Evolutionary conservation across 495 filamentous ascomycete species (phyloP), one percentile per base, ranked within the genome.

Genomic region (Podospora conica): DNA sequence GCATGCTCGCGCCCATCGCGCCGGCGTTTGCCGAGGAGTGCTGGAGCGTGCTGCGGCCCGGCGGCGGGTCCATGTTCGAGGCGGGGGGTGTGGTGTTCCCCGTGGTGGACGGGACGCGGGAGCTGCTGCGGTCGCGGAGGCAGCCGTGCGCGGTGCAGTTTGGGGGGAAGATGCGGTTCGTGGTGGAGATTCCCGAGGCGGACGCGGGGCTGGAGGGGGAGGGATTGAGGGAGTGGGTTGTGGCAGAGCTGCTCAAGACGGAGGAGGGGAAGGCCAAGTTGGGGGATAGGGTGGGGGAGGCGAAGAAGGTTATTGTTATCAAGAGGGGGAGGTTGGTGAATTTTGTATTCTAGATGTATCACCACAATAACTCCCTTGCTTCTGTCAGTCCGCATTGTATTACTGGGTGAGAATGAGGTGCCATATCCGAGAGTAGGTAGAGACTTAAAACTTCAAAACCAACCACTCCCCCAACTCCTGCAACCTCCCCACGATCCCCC

Each of bases 1-100:
- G 84, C 18, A 85, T 96, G 76, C 76, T 92, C 67, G 88, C 90
- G 1, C 92, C 92, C 7, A 85, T 96, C 40, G 84, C 90, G 0
- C 91, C 92, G 0, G 89, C 88, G 0, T 84, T 93, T 61, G 81
- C 90, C 1, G 90, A 93, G 55, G 92, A 96, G 72, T 90, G 86
- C 69, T 95, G 91, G 91, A 81, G 86, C 65, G 65, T 84, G 1
- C 77, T 93, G 5, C 75, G 22, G 8, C 72, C 77, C 12, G 57
- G 66, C 18, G 24, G 55, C 18, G 61, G 58, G 20, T 80, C 78
- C 55, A 78, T 91, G 58, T 86, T 88, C 61, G 68, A 75, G 9
- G 73, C 78, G 9, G 61, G 58, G 31, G 54, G 24, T 23, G 66
- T 64, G 0, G 71, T 78, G 22, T 90, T 86, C 76, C 89, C 89